Evolutionary conservation across 768 basidiomycete genomes (phyloP), one percentile per base, ranked within the genome.

Genomic region (Tylopilus intermedius): DNA sequence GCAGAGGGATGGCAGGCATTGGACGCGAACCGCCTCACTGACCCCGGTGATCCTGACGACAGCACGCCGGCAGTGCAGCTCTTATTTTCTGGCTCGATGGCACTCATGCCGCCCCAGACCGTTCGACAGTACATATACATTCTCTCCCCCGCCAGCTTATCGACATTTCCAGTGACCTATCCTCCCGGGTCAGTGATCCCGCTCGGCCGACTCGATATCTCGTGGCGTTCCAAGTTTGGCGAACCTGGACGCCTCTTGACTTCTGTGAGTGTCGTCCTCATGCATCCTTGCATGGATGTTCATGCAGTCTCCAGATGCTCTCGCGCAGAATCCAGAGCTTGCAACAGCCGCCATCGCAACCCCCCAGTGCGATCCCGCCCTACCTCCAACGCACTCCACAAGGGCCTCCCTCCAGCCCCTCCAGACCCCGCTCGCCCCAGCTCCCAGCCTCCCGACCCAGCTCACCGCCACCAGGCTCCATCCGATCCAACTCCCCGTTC

Each of bases 111-210:
- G 49, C 87, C 94, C 2, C 86, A 90, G 60, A 88, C 91, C 63
- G 78, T 83, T 53, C 79, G 91, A 29, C 94, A 97, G 67, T 93
- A 93, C 61, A 79, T 95, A 39, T 97, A 91, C 64, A 80, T 91
- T 47, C 77, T 96, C 22, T 77, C 72, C 1, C 88, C 88, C 2
- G 75, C 67, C 44, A 56, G 51, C 11, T 46, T 71, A 3, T 74
- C 79, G 0, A 56, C 74, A 0, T 70, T 76, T 27, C 81, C 83
- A 11, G 68, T 76, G 1, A 62, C 69, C 5, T 78, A 81, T 60
- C 64, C 77, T 2, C 85, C 90, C 0, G 94, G 94, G 2, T 77
- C 77, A 22, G 72, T 86, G 39, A 78, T 94, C 15, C 80, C 90
- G 14, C 79, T 96, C 4, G 93, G 93, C n/a, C 76, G 88, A 53